A percentile compares a stretch with the other conserved stretches of the same genome.
These are phyloP conservation scores for Penicillium sp. DNA, from an alignment of 2,329 filamentous ascomycete species.

Conservation along the genomic window DNA sequence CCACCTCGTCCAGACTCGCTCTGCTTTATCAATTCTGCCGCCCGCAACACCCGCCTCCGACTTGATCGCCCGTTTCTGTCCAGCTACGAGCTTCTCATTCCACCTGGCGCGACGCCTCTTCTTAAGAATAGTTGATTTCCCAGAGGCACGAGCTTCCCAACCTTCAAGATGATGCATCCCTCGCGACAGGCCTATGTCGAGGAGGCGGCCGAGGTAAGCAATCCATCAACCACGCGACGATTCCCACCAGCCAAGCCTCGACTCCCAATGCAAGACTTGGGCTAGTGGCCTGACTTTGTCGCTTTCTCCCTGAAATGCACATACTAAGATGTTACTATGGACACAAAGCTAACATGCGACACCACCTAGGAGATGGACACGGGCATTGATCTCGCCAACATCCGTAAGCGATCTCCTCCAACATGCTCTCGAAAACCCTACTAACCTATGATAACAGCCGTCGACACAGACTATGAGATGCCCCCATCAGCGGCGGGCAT, in stretches of 20 bases:
- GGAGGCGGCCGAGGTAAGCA: conserved; percentile 69
- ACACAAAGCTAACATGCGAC: conserved; percentile 6
- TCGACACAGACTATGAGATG: conserved; percentile 84
- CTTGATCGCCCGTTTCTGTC: neutral
- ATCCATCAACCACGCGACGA: conserved; percentile 1
- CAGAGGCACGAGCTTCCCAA: conserved; percentile 17
- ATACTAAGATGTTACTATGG: neutral
- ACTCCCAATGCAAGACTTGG: neutral
- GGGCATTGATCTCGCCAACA: conserved; percentile 63
- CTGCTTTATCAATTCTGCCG: conserved; percentile 26
- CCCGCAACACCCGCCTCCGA: conserved; percentile 8
- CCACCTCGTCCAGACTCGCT: neutral
- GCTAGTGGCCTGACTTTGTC: neutral
- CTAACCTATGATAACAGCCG: conserved; percentile 47
- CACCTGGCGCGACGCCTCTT: neutral
- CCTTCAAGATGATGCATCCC: conserved; percentile 69
- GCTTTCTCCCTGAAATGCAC: neutral
- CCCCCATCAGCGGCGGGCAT: conserved; percentile 66
- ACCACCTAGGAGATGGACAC: conserved; percentile 53
- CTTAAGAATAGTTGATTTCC: neutral
- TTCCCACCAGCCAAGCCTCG: neutral
- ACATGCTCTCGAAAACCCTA: neutral
- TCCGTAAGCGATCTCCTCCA: conserved; percentile 55
- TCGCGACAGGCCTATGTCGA: conserved; percentile 92
- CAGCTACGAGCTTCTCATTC: neutral